Evolutionary conservation across 768 basidiomycete genomes (phyloP).

Genomic region (Leccinum uliginosum): DNA sequence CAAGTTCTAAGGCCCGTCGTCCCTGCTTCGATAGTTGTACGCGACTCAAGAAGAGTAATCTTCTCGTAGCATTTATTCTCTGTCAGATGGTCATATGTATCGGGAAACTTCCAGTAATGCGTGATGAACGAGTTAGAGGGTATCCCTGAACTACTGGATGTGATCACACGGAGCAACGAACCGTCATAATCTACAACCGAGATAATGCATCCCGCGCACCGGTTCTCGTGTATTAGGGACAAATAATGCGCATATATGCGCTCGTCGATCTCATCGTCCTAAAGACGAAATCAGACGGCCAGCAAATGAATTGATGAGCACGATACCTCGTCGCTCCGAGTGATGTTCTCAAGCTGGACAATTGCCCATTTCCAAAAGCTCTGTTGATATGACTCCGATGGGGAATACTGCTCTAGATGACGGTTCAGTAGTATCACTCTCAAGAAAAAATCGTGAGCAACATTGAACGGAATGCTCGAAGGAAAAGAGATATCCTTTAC

Average conservation of each 20-base stretch:
- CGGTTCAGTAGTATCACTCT: slow-evolving; percentile 44
- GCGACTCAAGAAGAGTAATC: slow-evolving; percentile 68
- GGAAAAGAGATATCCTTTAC: slow-evolving; percentile 43
- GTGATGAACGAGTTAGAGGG: slow-evolving; percentile 54
- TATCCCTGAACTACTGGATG: slow-evolving; percentile 20
- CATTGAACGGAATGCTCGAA: slow-evolving; percentile 28
- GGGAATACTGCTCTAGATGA: slow-evolving; percentile 57
- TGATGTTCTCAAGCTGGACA: slow-evolving; percentile 44
- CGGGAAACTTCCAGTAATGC: slow-evolving; percentile 49
- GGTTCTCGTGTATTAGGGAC: slow-evolving; percentile 39
- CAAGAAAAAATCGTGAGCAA: slow-evolving; percentile 55
- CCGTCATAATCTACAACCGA: neutral
- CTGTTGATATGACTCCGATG: slow-evolving; percentile 57
- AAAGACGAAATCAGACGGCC: slow-evolving; percentile 9
- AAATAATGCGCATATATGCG: slow-evolving; percentile 63
- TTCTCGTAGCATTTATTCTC: slow-evolving; percentile 30
- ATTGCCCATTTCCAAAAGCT: slow-evolving; percentile 76
- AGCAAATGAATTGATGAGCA: neutral
- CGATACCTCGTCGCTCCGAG: slow-evolving; percentile 44
- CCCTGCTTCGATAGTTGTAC: slow-evolving; percentile 66
- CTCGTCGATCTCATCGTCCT: slow-evolving; percentile 62
- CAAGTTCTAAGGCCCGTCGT: slow-evolving; percentile 69
- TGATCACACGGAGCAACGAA: neutral
- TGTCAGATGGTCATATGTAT: neutral
- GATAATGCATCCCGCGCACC: slow-evolving; percentile 23